Evolutionary conservation across 192 early-diverging fungal genomes (phyloP), one percentile per base, ranked within the genome.

Genomic region (Coemansia umbellata): DNA sequence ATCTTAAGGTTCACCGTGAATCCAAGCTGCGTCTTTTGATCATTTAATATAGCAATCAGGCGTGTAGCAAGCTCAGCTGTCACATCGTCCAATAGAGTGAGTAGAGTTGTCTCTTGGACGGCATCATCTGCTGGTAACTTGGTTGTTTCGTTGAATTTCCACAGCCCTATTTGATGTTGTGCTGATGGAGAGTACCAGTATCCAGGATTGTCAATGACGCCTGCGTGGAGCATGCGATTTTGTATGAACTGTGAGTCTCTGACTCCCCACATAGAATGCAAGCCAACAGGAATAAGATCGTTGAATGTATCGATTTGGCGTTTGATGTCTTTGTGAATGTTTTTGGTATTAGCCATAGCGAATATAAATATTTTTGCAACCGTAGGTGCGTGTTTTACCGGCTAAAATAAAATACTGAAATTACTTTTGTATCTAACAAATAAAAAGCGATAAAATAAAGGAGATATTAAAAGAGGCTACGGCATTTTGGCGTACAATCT

Each of bases 1-100:
- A 63, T 53, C 24, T 43, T 58, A 5, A 70, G 37, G 47, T 63
- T 70, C n/a, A 63, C 67, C 9, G 67, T 70, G 39, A 70, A 47
- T 2, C 60, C 59, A 22, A 62, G 24, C 22, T 62, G 30, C 1
- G 30, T 4, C n/a, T 53, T 10, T 3, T 42, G 9, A 0, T 10
- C 30, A 9, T 36, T 18, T 13, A 18, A 24, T n/a, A 30, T 32
- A n/a, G 45, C 11, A 8, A 51, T 47, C 10, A 53, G 13, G 8
- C 51, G 51, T 11, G 51, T 42, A 0, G 51, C 45, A 22, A 70
- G 60, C 44, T 70, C 67, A 13, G 53, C 67, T 0, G 51, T 53
- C 0, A 58, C 51, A 15, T 70, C 60, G 33, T 70, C 67, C 14
- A 53, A 39, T 19, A 70, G 60, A 13, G 67, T 58, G 18, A 57